Evolutionary conservation across 306 rosid species (phyloP).

Genomic region (Sicyos edulis): DNA sequence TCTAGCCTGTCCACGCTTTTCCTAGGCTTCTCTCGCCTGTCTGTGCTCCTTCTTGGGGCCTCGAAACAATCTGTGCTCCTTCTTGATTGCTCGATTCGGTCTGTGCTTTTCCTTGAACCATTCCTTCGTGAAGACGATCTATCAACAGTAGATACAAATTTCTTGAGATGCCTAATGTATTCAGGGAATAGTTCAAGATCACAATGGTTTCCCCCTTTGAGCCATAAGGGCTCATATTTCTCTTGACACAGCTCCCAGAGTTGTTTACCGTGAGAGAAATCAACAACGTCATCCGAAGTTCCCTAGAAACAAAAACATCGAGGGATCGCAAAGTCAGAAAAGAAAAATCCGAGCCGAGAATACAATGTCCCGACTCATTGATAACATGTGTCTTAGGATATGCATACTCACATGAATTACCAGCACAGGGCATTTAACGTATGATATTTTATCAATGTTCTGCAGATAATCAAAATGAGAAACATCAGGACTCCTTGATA

Average conservation of each 20-base stretch:
- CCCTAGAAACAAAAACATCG: conserved; percentile 41
- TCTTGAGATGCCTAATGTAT: conserved; percentile 57
- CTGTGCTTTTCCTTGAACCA: conserved; percentile 56
- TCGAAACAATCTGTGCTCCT: conserved; percentile 52
- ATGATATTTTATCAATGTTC: conserved; percentile 84
- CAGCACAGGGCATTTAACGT: conserved; percentile 77
- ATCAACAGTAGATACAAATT: conserved; percentile 54
- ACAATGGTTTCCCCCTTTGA: conserved; percentile 89
- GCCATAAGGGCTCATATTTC: conserved; percentile 86
- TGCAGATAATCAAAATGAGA: conserved; percentile 38
- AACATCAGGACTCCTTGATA: not conserved
- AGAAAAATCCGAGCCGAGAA: not conserved
- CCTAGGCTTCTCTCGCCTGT: conserved; percentile 68
- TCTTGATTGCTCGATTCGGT: conserved; percentile 49
- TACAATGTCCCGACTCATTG: not conserved
- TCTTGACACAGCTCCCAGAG: conserved; percentile 81
- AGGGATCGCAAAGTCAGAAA: not conserved
- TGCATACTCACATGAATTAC: conserved; percentile 68
- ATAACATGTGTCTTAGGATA: not conserved
- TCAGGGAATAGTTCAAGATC: conserved; percentile 77
- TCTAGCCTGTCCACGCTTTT: conserved; percentile 60
- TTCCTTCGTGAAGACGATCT: conserved; percentile 44
- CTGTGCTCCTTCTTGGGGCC: conserved; percentile 70
- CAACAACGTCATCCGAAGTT: conserved; percentile 78
- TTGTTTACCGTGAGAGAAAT: conserved; percentile 84